A percentile compares a stretch with the other conserved stretches of the same genome.
Conservation (phyloP, 1,284 basidiomycete genomes). For the Ustilago vetiveriae region DNA sequence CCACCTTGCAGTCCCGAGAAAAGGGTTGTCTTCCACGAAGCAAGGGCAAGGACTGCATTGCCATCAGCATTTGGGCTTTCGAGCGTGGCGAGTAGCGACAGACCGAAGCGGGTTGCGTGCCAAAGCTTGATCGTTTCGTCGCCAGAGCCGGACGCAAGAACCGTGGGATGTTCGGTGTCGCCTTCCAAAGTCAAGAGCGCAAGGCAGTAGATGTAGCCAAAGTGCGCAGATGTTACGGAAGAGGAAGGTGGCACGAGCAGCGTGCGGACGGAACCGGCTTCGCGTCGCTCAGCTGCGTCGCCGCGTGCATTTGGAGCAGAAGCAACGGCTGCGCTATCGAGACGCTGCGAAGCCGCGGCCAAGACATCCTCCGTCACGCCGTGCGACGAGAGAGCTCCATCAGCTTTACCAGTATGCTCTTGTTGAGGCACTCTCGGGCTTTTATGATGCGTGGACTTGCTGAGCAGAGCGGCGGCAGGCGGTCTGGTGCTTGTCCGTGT, state of each 20-base stretch:
- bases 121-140: constrained; percentile 92
- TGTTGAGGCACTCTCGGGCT: neutral
- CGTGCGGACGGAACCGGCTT: constrained; percentile 13
- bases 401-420: neutral
- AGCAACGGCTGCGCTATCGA: constrained; percentile 17
- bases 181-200: constrained; percentile 70
- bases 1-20: constrained; percentile 95
- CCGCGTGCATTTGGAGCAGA: neutral
- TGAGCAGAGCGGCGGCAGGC: neutral
- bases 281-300: neutral
- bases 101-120: constrained; percentile 71
- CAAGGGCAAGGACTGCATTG: constrained; percentile 78
- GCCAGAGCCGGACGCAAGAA: constrained; percentile 71
- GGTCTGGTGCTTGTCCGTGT: constrained; percentile 9
- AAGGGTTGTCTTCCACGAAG: constrained; percentile 78
- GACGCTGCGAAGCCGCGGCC: constrained; percentile 22
- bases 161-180: constrained; percentile 25
- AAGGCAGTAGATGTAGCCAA: constrained; percentile 92
- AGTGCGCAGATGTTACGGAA: constrained; percentile 79
- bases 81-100: constrained; percentile 74
- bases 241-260: constrained; percentile 38
- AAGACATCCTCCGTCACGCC: constrained; percentile 31
- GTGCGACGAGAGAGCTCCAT: constrained; percentile 10
- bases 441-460: constrained; percentile 4
- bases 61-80: constrained; percentile 51